Conservation (phyloP, 805 yeast species). For the Debaryomyces castellii region DNA sequence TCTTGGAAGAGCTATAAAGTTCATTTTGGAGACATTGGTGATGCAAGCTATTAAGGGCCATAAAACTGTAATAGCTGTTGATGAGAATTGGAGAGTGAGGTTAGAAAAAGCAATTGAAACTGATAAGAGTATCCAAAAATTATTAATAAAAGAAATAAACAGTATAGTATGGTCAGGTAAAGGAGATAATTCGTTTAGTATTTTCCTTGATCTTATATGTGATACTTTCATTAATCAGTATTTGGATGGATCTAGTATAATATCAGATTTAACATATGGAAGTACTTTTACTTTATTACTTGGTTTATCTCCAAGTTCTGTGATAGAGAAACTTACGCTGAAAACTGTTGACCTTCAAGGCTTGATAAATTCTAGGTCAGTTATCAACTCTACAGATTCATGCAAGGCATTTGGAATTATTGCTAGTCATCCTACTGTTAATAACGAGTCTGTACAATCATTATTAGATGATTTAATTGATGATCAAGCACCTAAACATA, state of each 20-base stretch:
- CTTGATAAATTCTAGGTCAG: conserved; percentile 18
- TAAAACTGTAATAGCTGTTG: conserved; percentile 58
- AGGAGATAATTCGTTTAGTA: conserved; percentile 13
- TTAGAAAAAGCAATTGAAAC: conserved; percentile 66
- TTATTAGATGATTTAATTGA: conserved; percentile 8
- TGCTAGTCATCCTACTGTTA: conserved; percentile 38
- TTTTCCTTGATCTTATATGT: conserved; percentile 33
- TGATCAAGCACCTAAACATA: conserved; percentile 10
- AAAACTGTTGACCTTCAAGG: conserved; percentile 20
- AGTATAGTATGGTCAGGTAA: conserved; percentile 16
- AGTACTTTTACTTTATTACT: conserved; percentile 32
- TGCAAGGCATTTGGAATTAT: conserved; percentile 50
- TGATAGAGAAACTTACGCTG: conserved; percentile 19
- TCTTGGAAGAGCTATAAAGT: conserved; percentile 46
- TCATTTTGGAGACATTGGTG: conserved; percentile 57
- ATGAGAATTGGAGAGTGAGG: conserved; percentile 73
- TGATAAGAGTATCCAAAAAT: conserved; percentile 50
- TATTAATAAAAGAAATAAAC: conserved; percentile 20
- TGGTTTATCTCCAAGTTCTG: conserved; percentile 28
- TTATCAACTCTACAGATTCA: conserved; percentile 26
- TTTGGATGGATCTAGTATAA: conserved; percentile 8
- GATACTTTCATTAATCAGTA: conserved; percentile 32
- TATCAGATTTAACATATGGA: conserved; percentile 31
- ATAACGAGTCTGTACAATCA: conserved; percentile 3
- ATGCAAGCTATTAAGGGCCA: conserved; percentile 60